Percentiles rank a stretch among this genome's conserved stretches.
phyloP scores from a whole-genome alignment of 306 rosid species.

The Castanea mollissima region DNA sequence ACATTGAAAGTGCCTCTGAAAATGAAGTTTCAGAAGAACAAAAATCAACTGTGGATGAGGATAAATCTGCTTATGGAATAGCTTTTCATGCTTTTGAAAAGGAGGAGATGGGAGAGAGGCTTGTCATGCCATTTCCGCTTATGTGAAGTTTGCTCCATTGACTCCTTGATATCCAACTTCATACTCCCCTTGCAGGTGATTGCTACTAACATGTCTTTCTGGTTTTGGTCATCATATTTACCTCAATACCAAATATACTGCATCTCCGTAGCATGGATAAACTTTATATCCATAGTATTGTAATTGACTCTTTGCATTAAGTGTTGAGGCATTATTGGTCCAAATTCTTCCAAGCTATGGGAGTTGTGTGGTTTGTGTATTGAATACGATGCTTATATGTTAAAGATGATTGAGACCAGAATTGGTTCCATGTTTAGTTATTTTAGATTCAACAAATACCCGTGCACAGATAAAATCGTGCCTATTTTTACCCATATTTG shows the following conservation, averaged over 20 bases:
- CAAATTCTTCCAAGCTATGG: background rate
- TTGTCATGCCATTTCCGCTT: slow-evolving; percentile 95
- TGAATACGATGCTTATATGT: background rate
- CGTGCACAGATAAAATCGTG: background rate
- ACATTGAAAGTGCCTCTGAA: slow-evolving; percentile 36
- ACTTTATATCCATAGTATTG: background rate
- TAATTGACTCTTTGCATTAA: background rate
- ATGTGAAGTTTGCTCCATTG: slow-evolving; percentile 92
- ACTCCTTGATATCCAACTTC: slow-evolving; percentile 88
- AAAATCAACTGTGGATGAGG: slow-evolving; percentile 23
- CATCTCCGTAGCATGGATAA: slow-evolving; percentile 10
- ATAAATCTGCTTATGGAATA: slow-evolving; percentile 63
- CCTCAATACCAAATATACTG: slow-evolving; percentile 3
- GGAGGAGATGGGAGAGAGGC: slow-evolving; percentile 81
- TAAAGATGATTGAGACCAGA: background rate
- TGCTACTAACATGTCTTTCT: slow-evolving; percentile 1
- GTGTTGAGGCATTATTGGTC: slow-evolving; percentile 5
- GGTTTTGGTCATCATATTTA: background rate
- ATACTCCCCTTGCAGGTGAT: slow-evolving; percentile 94
- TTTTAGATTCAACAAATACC: background rate
- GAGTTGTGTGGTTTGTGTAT: background rate
- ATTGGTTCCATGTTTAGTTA: background rate
- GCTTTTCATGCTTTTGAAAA: slow-evolving; percentile 61
- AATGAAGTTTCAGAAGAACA: slow-evolving; percentile 28
- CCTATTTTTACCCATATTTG: background rate